Evolutionary conservation across 2,329 filamentous ascomycete species (phyloP), one percentile per base, ranked within the genome.

Genomic region (Ophiostoma pallidulum): DNA sequence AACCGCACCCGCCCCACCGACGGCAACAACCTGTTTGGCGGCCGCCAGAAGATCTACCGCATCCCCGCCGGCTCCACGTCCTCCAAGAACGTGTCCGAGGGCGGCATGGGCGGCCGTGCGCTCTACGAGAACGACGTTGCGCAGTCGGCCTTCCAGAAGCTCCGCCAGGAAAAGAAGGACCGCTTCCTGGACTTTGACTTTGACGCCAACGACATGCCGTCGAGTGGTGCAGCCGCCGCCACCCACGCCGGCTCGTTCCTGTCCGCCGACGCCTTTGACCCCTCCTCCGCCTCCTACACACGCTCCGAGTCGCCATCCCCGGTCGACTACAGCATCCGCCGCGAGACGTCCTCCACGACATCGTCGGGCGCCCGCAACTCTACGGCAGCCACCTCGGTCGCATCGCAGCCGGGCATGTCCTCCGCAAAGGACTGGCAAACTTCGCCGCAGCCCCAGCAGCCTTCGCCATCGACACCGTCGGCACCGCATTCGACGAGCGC

Each of bases 31-130:
- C 66, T 98, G 48, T 98, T 98, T 65, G 92, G 92, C 49, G 92
- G 92, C 14, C 80, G 92, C 38, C 92, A 97, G 63, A 97, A 97
- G 68, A 83, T 97, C 32, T 97, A 94, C 65, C 90, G 88, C 63
- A 86, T 95, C 54, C 74, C 85, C 0, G 71, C 70, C 4, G 72
- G 73, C 22, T 60, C 61, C 13, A 60, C 62, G 37, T 71, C 70
- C 3, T 71, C 70, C 4, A 68, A 70, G 29, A 70, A 67, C 6
- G 49, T 53, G 0, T 48, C 54, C 4, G 60, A 70, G n/a, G 74
- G 70, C 18, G 74, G 72, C 39, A 77, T 86, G 71, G 68, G 72
- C 39, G 85, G 76, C 20, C 82, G 78, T 54, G 74, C 81, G 0
- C 64, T 95, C 2, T 97, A 96, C 59, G 89, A 94, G 22, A 82